Conservation (phyloP, 202 grass and related monocot genomes). For the Musa balbisiana region DNA sequence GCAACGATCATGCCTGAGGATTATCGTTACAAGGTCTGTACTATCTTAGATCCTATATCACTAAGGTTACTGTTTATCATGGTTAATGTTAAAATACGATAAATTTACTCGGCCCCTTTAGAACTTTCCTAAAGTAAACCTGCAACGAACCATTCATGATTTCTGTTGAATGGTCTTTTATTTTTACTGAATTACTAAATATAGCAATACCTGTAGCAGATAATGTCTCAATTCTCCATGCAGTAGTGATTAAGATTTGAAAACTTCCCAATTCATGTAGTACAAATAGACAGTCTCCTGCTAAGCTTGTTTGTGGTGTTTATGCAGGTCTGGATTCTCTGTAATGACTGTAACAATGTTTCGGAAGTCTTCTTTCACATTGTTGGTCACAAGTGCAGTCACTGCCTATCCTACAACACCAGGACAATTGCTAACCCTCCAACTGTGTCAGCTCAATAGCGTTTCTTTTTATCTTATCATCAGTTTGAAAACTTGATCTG, state of each 20-base stretch:
- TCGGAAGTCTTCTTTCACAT: slow-evolving; percentile 89
- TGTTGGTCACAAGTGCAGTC: slow-evolving; percentile 73
- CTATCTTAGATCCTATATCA: slow-evolving; percentile 13
- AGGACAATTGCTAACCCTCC: slow-evolving; percentile 39
- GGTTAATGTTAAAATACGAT: background rate
- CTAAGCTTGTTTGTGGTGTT: background rate
- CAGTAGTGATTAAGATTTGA: slow-evolving; percentile 6
- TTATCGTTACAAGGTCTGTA: slow-evolving; percentile 80
- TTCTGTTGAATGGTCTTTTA: background rate
- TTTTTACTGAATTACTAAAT: background rate
- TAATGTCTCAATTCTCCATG: background rate
- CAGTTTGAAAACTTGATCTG: too few species aligned
- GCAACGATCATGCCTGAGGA: slow-evolving; percentile 75
- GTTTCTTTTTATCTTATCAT: background rate
- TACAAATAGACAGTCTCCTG: background rate
- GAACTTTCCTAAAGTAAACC: background rate
- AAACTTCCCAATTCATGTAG: background rate
- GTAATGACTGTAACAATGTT: slow-evolving; percentile 86
- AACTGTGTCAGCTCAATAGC: background rate
- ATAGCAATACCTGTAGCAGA: background rate
- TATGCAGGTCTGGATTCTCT: slow-evolving; percentile 74
- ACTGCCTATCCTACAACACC: slow-evolving; percentile 85
- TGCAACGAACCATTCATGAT: background rate
- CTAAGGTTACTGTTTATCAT: background rate
- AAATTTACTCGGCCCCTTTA: background rate